phyloP scores from a whole-genome alignment of 2,329 filamentous ascomycete genomes.

The Alternaria sp. region DNA sequence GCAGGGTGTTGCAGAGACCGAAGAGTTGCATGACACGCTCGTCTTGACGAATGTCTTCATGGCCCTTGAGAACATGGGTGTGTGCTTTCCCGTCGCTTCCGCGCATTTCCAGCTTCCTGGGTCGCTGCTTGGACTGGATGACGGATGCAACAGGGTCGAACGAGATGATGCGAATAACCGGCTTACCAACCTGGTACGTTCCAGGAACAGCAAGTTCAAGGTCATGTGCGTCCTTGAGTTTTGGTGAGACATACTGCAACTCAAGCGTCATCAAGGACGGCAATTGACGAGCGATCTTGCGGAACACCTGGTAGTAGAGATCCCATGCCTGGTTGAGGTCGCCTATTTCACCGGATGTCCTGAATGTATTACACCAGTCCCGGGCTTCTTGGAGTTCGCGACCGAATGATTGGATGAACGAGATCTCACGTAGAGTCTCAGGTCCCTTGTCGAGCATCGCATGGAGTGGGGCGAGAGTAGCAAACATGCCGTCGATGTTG shows the following conservation, averaged over 20 bases:
- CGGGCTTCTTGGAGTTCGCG: conserved; percentile 92
- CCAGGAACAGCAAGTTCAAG: conserved; percentile 95
- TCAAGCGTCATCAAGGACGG: conserved; percentile 92
- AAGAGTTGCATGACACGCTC: conserved; percentile 99
- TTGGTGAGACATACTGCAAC: conserved; percentile 95
- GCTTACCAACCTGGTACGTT: conserved; percentile 81
- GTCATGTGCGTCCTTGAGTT: conserved; percentile 82
- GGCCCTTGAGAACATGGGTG: conserved; percentile 93
- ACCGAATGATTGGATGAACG: conserved; percentile 96
- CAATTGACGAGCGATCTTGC: conserved; percentile 89
- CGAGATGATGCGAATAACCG: conserved; percentile 82
- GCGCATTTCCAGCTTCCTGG: conserved; percentile 83
- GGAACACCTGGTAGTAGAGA: conserved; percentile 97
- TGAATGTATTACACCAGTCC: conserved; percentile 94
- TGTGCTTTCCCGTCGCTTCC: conserved; percentile 90
- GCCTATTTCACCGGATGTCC: conserved; percentile 84
- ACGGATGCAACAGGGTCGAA: conserved; percentile 91
- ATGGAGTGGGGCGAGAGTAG: conserved; percentile 86
- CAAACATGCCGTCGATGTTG: conserved; percentile 97
- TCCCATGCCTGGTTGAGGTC: conserved; percentile 99
- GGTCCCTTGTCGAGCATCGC: conserved; percentile 88
- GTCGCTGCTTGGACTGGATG: conserved; percentile 96
- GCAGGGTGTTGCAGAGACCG: conserved; percentile 92
- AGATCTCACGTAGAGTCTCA: conserved; percentile 92
- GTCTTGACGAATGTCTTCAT: conserved; percentile 98